Evolutionary conservation across 176 grass and related monocot genomes (phyloP), one percentile per base, ranked within the genome.

Genomic region (Puya raimondii): DNA sequence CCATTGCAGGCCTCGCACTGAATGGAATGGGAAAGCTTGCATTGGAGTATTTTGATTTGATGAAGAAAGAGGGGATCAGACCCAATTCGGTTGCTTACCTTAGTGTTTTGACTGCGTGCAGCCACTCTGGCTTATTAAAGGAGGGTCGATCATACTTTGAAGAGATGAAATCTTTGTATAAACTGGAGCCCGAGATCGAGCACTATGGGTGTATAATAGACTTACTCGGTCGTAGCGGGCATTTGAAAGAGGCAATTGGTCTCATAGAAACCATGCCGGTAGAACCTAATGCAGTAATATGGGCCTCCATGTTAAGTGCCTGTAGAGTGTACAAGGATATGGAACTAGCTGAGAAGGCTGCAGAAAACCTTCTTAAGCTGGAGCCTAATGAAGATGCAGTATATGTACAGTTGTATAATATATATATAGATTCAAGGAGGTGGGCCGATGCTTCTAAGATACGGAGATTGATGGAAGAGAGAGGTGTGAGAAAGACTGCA

Each of bases 201-300:
- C 88, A 96, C 47, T 96, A 96, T 72, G 85, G 85, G 23, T 91
- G 85, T 76, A 85, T 96, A 81, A 76, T 91, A 77, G 91, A 96
- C 85, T 79, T 90, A 70, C 88, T 91, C 49, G 77, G 84, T 42
- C 81, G 87, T 25, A 72, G 59, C 18, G 84, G 80, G 27, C 80
- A 52, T 22, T 63, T 96, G 68, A 65, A 71, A 75, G 85, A 88
- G 77, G 88, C 85, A 64, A 81, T 86, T 75, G 64, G 80, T 57
- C 79, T 91, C 74, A 80, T 96, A 29, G 61, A 72, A 59, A 73
- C 53, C 12, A 86, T 88, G 75, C 81, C 86, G 64, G 75, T 96
- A 79, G 72, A 88, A 83, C 88, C 85, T 52, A 82, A 86, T 78
- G 68, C 64, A 15, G 78, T 91, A 59, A 88, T 87, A 72, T 88